Conservation (phyloP, 108 stramenopile genomes). For the Parmales sp. region DNA sequence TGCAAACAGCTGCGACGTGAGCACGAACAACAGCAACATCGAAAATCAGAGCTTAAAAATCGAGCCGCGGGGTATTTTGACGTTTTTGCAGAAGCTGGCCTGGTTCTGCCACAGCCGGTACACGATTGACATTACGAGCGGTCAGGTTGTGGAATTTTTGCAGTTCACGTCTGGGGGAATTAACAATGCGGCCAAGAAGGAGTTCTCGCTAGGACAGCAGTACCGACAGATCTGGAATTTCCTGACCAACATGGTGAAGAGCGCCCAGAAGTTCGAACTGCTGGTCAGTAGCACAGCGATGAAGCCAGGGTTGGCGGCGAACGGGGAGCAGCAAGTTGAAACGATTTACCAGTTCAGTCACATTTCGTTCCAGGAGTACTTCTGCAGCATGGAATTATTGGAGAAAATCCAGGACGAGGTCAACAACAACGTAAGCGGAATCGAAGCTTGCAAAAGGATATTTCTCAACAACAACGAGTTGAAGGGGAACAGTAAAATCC, state of each 20-base stretch:
- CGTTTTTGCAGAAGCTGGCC: constrained; percentile 1
- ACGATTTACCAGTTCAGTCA: neutral
- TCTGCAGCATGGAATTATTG: neutral
- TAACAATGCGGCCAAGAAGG: neutral
- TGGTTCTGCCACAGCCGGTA: neutral
- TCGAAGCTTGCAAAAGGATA: constrained; percentile 2
- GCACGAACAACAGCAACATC: neutral
- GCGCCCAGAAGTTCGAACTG: neutral
- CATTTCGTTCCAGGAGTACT: constrained; percentile 2
- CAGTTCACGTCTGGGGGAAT: neutral
- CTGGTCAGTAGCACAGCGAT: neutral
- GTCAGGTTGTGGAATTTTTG: neutral
- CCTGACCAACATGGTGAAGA: neutral
- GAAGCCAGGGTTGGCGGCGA: neutral
- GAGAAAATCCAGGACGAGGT: neutral
- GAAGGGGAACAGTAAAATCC: neutral
- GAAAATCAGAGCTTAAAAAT: too few relatives aligned
- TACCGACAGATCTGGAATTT: neutral
- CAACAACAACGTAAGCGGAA: neutral
- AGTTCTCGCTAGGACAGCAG: neutral
- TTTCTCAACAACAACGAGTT: neutral
- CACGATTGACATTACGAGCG: neutral
- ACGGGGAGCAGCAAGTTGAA: neutral
- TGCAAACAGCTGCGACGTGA: neutral
- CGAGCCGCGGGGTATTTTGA: neutral